Evolutionary conservation across 495 filamentous ascomycete genomes (phyloP), one percentile per base, ranked within the genome.

Genomic region (Lophiotrema nucula): DNA sequence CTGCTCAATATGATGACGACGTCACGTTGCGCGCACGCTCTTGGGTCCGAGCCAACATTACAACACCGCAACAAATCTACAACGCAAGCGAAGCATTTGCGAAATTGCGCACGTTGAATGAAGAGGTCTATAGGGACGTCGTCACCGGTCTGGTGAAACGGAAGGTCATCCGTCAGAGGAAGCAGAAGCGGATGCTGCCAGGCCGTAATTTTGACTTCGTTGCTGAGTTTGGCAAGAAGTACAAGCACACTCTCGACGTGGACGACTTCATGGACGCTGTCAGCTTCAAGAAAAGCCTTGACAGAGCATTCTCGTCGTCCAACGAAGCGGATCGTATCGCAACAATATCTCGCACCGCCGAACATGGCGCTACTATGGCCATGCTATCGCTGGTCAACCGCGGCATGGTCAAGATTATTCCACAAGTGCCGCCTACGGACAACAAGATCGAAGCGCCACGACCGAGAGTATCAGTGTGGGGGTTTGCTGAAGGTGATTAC

Each of bases 401-500:
- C 23, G 79, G 82, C 0, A 76, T 79, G 16, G 69, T 95, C 28
- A 74, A 67, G n/a, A 49, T 88, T 8, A 65, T 76, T 3, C 76
- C 83, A 0, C 69, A 75, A 2, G 77, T 87, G 50, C 75, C 83
- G 2, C 87, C 86, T 0, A 72, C 81, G 45, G 81, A 88, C 53
- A 58, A 64, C 39, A 57, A 54, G 10, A 43, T 67, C 53, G 50
- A 61, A 22, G 58, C 54, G 0, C 65, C 68, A 2, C 16, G 38
- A 18, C 64, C 64, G 25, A 56, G 54, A 24, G 18, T 74, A 16
- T 67, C 63, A 12, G 83, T 83, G 53, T 89, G 85, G 70, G 91
- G 91, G 23, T 81, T 91, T 13, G 76, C 69, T 25, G 83, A 88
- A 43, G 84, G 83, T 2, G 79, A 83, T 52, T 95, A 96, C 67